Evolutionary conservation across 140 eudicot species (phyloP), one percentile per base, ranked within the genome.

Genomic region (Erigeron philadelphicus): DNA sequence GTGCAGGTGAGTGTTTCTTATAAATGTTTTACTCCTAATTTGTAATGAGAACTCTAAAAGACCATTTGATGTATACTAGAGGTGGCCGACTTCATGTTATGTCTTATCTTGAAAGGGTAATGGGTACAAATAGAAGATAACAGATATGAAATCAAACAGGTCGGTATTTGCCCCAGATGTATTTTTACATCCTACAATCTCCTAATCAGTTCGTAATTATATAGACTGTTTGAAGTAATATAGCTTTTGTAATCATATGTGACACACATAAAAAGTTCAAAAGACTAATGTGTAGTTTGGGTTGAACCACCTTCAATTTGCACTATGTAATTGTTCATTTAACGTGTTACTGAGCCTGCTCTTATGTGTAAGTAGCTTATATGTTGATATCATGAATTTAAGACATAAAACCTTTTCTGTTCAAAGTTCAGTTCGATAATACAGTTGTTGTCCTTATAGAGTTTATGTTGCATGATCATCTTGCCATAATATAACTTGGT

Each of bases 1-100:
- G 85, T 88, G 15, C 85, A 81, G 77, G 98, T 92, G 63, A 81
- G 84, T 73, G 23, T 21, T 48, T 65, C 11, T n/a, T 67, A 41
- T 23, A n/a, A 49, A 60, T 5, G 48, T 70, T 61, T 25, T 12
- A 12, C 19, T 68, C 10, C 58, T 50, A 1, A 75, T 60, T 60
- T 76, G 31, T 16, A 12, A 25, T 3, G 2, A 60, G 50, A 68
- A 31, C 55, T 76, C 44, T 70, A 11, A 47, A 11, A 46, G 73
- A 54, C 49, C 25, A 16, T 54, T 65, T 64, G 66, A 65, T 65
- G 21, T 72, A 4, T 13, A 8, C 18, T 17, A 55, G 23, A 7
- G 23, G 61, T 55, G 61, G 13, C 25, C 35, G 17, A 55, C 38
- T 55, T 1, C 16, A 23, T 18, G 18, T 17, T 55, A 18, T 18